Evolutionary conservation across 1,139 yeast genomes (phyloP).

Genomic region (Wickerhamomyces sp.): DNA sequence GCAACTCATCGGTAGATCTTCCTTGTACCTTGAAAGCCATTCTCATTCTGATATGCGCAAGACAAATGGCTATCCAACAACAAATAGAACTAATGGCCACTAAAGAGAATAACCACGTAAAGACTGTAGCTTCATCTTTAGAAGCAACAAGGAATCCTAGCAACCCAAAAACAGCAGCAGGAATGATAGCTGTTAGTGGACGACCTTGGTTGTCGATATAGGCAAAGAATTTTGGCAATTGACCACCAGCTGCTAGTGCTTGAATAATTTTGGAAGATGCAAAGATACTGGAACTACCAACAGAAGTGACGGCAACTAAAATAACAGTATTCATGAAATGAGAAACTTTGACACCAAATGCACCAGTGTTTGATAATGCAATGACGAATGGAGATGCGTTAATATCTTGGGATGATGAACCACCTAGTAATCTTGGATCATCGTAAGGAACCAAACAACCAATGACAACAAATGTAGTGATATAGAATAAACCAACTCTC

Average conservation of each 20-base stretch:
- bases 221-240: constrained; percentile 50
- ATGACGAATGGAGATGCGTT: constrained; percentile 39
- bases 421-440: constrained; percentile 44
- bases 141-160: constrained; percentile 56
- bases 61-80: constrained; percentile 59
- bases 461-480: constrained; percentile 52
- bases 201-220: constrained; percentile 58
- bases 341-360: constrained; percentile 27
- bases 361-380: constrained; percentile 41
- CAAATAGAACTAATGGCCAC: constrained; percentile 59
- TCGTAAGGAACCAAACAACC: constrained; percentile 64
- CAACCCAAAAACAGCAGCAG: constrained; percentile 46
- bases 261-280: constrained; percentile 61
- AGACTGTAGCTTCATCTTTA: constrained; percentile 46
- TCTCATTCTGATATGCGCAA: constrained; percentile 56
- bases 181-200: constrained; percentile 49
- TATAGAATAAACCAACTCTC: constrained; percentile 63
- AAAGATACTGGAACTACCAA: constrained; percentile 60
- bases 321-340: constrained; percentile 44
- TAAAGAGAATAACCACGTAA: constrained; percentile 59
- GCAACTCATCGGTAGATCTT: constrained; percentile 44
- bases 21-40: constrained; percentile 47
- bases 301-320: constrained; percentile 55
- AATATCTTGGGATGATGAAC: constrained; percentile 46
- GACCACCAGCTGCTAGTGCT: constrained; percentile 56